These are phyloP conservation scores for Phellinidium pouzarii DNA, from an alignment of 1,284 basidiomycete species.

Conservation along the genomic window DNA sequence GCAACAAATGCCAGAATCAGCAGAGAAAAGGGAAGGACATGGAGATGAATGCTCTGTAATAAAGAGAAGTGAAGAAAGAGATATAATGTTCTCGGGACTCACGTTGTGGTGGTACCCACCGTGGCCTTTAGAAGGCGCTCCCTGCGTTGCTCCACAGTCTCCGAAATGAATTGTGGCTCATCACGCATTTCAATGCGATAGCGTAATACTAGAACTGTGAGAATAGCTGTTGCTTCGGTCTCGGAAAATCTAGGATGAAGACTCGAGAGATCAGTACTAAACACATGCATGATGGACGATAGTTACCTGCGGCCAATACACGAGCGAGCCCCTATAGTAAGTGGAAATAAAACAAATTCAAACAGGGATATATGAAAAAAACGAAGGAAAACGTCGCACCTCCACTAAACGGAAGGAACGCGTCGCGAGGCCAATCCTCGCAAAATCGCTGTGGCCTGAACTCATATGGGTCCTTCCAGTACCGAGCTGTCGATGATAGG, in stretches of 20 bases:
- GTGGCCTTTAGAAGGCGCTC: constrained; percentile 23
- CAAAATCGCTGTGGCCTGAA: constrained; percentile 49
- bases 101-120: constrained; percentile 25
- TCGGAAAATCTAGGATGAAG: constrained; percentile 13
- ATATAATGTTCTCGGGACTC: too few relatives aligned
- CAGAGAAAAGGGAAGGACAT: background rate
- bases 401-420: constrained; percentile 46
- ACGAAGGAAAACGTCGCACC: constrained; percentile 30
- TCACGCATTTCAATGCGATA: constrained; percentile 23
- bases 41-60: background rate
- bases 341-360: background rate
- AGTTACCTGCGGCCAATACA: constrained; percentile 18
- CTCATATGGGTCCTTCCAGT: constrained; percentile 44
- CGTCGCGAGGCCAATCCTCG: constrained; percentile 43
- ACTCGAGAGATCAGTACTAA: background rate
- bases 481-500: constrained; percentile 33
- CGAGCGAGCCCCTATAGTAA: constrained; percentile 9
- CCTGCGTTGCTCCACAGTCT: constrained; percentile 28
- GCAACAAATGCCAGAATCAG: background rate
- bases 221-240: constrained; percentile 14
- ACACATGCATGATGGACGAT: background rate
- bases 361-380: background rate
- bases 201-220: constrained; percentile 12
- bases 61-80: too few relatives aligned
- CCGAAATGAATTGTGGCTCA: constrained; percentile 27